Conservation (phyloP, 805 yeast genomes). For the Yarrowia porcina region DNA sequence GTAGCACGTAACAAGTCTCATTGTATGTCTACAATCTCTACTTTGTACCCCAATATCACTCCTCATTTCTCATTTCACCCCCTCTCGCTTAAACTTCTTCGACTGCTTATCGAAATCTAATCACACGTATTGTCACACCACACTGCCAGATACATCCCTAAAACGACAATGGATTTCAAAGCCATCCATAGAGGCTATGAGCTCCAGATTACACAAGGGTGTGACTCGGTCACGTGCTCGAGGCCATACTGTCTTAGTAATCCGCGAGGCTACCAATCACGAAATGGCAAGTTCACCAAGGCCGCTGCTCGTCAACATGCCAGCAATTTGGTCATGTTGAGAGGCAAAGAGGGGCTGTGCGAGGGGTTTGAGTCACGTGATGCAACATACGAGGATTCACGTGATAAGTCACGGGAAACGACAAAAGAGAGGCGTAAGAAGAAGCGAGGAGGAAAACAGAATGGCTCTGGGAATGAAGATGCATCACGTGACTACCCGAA, state of each 20-base stretch:
- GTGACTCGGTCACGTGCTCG: neutral
- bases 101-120: constrained; percentile 9
- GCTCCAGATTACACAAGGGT: neutral
- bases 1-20: no score
- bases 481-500: neutral
- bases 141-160: no score
- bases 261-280: neutral
- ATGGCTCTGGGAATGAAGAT: no score
- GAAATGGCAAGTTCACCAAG: neutral
- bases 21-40: no score
- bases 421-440: no score
- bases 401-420: neutral
- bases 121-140: no score
- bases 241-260: constrained; percentile 8
- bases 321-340: neutral
- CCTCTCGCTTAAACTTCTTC: neutral
- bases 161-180: neutral
- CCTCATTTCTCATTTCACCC: neutral
- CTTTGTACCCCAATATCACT: neutral
- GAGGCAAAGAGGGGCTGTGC: neutral
- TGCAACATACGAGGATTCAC: no score
- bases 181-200: neutral
- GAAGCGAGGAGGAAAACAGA: neutral
- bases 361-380: no score
- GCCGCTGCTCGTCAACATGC: constrained; percentile 16